These are phyloP conservation scores for Blastobotrys buckinghamii DNA, from an alignment of 1,139 yeast genomes.

Conservation along the genomic window DNA sequence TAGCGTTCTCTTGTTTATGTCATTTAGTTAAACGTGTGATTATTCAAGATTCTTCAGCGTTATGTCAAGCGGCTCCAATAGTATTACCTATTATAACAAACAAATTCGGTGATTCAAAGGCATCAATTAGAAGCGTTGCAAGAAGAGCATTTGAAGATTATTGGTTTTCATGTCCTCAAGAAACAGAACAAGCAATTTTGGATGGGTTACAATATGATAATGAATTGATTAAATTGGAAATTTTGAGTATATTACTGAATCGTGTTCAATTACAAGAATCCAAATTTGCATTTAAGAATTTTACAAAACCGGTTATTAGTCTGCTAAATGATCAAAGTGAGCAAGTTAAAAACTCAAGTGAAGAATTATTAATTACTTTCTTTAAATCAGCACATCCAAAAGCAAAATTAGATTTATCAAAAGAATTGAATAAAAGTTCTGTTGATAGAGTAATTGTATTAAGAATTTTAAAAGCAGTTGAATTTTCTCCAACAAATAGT, in stretches of 20 bases:
- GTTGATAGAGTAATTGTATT: background rate
- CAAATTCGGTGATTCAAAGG: constrained; percentile 46
- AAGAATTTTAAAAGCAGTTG: constrained; percentile 10
- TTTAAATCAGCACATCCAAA: constrained; percentile 39
- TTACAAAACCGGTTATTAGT: constrained; percentile 39
- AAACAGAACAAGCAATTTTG: constrained; percentile 46
- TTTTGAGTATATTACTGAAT: constrained; percentile 35
- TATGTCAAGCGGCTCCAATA: constrained; percentile 44
- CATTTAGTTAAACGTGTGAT: constrained; percentile 72
- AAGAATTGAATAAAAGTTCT: constrained; percentile 35
- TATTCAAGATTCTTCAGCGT: constrained; percentile 57
- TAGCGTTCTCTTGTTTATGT: constrained; percentile 63
- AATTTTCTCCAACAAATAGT: background rate
- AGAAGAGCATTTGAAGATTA: constrained; percentile 55
- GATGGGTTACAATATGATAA: constrained; percentile 47
- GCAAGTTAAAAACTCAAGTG: constrained; percentile 34
- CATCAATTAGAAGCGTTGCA: constrained; percentile 44
- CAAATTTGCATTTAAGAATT: constrained; percentile 39
- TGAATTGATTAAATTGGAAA: constrained; percentile 41
- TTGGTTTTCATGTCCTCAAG: constrained; percentile 58
- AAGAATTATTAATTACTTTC: constrained; percentile 36
- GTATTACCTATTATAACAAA: constrained; percentile 55
- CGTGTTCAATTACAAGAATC: constrained; percentile 36
- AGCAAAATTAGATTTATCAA: constrained; percentile 45
- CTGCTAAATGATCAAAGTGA: constrained; percentile 35